These are phyloP conservation scores for Gnaphalium uliginosum DNA, from an alignment of 129 eudicot genomes.

Conservation along the genomic window DNA sequence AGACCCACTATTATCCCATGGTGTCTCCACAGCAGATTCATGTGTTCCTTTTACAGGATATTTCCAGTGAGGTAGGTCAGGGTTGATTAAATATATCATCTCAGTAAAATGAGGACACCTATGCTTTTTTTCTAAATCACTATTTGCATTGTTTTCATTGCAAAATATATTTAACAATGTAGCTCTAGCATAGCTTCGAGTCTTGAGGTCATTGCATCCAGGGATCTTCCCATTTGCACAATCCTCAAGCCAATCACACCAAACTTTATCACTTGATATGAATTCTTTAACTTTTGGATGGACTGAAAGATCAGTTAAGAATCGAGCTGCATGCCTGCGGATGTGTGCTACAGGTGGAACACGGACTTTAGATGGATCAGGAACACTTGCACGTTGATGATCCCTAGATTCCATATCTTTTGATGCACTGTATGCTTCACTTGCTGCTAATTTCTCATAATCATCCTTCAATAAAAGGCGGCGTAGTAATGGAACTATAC, in stretches of 20 bases:
- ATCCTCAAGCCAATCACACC: slow-evolving; percentile 94
- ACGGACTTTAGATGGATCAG: slow-evolving; percentile 47
- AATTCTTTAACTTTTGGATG: slow-evolving; percentile 81
- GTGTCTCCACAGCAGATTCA: slow-evolving; percentile 11
- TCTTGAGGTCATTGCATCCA: slow-evolving; percentile 84
- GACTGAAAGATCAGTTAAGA: slow-evolving; percentile 67
- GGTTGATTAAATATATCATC: slow-evolving; percentile 81
- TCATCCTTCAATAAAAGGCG: slow-evolving; percentile 80
- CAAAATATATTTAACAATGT: slow-evolving; percentile 76
- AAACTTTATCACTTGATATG: slow-evolving; percentile 57
- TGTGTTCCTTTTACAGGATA: slow-evolving; percentile 38
- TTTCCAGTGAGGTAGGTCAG: slow-evolving; percentile 84
- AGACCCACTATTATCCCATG: slow-evolving; percentile 25
- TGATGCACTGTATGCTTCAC: slow-evolving; percentile 86
- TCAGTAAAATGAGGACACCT: slow-evolving; percentile 77
- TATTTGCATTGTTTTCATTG: slow-evolving; percentile 32
- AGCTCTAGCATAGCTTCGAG: slow-evolving; percentile 94
- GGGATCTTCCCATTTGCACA: slow-evolving; percentile 86
- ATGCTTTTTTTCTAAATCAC: slow-evolving; percentile 23
- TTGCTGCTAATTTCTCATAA: slow-evolving; percentile 89
- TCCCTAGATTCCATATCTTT: slow-evolving; percentile 56
- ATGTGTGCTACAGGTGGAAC: slow-evolving; percentile 82
- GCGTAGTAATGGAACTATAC: slow-evolving; percentile 71
- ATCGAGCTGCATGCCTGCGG: slow-evolving; percentile 89
- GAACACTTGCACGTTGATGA: slow-evolving; percentile 41